Evolutionary conservation across 495 filamentous ascomycete genomes (phyloP).

Genomic region (Chaetomidium leptoderma): DNA sequence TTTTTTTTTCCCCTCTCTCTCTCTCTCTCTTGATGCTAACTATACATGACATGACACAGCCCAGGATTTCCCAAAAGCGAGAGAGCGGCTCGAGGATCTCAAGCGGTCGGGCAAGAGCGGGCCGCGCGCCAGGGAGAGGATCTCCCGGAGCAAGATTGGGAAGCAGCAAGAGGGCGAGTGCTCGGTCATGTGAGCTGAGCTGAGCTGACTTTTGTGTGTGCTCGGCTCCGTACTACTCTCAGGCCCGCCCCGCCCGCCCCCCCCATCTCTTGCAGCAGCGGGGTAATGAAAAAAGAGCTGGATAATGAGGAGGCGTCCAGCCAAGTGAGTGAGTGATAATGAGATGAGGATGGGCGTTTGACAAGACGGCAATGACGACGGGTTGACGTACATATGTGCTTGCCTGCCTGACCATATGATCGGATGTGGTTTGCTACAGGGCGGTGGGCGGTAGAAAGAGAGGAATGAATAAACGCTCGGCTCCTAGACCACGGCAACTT

Average conservation of each 20-base stretch:
- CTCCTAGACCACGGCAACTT: no score
- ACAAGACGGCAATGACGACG: not conserved
- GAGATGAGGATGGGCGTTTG: not conserved
- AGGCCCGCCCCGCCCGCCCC: no score
- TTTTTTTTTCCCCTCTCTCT: not conserved
- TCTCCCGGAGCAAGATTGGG: conserved; percentile 76
- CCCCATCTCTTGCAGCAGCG: no score
- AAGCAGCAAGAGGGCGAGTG: conserved; percentile 85
- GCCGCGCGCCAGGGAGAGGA: conserved; percentile 65
- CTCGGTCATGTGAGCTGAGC: conserved; percentile 70
- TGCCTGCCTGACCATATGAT: not conserved
- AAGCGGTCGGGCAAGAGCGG: conserved; percentile 70
- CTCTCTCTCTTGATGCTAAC: conserved; percentile 13
- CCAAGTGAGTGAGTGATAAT: not conserved
- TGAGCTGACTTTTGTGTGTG: no score
- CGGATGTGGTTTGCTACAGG: not conserved
- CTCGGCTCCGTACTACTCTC: no score
- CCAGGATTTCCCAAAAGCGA: conserved; percentile 89
- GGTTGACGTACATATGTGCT: not conserved
- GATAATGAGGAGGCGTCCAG: not conserved
- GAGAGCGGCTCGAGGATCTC: conserved; percentile 86
- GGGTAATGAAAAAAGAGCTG: not conserved
- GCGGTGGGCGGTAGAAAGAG: not conserved
- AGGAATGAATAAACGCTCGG: conserved; percentile 1
- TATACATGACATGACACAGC: conserved; percentile 53